Evolutionary conservation across 2,329 filamentous ascomycete genomes (phyloP).

Genomic region (Fonsecaea monophora): DNA sequence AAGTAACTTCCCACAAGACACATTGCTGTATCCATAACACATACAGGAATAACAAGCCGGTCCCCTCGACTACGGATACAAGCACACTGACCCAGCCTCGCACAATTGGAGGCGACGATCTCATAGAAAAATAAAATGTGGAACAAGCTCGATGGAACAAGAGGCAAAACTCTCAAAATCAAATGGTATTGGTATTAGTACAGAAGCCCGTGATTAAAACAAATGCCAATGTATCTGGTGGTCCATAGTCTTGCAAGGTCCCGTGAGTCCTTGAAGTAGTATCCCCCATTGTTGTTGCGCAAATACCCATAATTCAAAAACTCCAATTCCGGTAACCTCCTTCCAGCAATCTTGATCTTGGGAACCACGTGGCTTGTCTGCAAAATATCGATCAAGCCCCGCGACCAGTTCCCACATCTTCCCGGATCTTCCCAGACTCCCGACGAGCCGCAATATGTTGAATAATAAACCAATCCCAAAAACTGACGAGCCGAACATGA

Average conservation of each 20-base stretch:
- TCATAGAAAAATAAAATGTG: background rate
- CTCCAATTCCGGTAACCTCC: slow-evolving; percentile 4
- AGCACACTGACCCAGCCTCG: too few relatives aligned
- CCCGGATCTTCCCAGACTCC: background rate
- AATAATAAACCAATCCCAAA: slow-evolving; percentile 1
- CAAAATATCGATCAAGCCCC: background rate
- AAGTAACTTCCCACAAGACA: too few relatives aligned
- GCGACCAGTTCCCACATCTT: background rate
- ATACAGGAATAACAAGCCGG: too few relatives aligned
- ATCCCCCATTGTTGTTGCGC: background rate
- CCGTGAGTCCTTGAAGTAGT: slow-evolving; percentile 1
- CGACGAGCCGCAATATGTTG: background rate
- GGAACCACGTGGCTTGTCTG: slow-evolving; percentile 1
- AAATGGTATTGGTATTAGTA: slow-evolving; percentile 3
- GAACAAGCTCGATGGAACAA: background rate
- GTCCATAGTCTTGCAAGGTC: slow-evolving; percentile 6
- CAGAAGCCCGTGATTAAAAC: slow-evolving; percentile 7
- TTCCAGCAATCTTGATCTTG: slow-evolving; percentile 4
- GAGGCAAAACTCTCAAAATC: background rate
- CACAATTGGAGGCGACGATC: background rate
- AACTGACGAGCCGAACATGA: slow-evolving; percentile 8
- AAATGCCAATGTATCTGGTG: slow-evolving; percentile 4
- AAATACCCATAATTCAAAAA: background rate
- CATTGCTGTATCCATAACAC: too few relatives aligned
- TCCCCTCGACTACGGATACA: too few relatives aligned